Evolutionary conservation across 768 basidiomycete species (phyloP).

Genomic region (Clitopilus passeckerianus): DNA sequence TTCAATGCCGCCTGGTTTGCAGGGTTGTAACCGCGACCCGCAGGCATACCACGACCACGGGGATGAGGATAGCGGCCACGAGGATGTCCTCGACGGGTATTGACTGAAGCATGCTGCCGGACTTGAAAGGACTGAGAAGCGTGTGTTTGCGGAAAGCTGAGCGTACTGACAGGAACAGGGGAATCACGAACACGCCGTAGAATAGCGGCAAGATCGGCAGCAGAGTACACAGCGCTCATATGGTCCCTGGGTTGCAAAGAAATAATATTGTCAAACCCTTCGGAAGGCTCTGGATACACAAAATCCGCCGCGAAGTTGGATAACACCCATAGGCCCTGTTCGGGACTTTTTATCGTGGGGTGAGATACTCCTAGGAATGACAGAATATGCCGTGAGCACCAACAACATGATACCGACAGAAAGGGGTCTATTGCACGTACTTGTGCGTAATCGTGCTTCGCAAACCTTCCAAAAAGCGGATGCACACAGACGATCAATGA

Average conservation of each 20-base stretch:
- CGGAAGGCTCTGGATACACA: conserved; percentile 44
- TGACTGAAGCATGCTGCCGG: conserved; percentile 14
- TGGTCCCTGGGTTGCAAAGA: conserved; percentile 38
- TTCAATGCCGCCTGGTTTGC: conserved; percentile 3
- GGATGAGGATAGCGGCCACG: conserved; percentile 16
- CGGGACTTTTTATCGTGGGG: conserved; percentile 67
- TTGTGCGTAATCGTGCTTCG: neutral
- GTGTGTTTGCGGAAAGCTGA: conserved; percentile 7
- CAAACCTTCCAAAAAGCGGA: neutral
- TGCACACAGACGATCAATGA: neutral
- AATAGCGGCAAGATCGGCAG: conserved; percentile 44
- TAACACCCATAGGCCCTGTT: conserved; percentile 56
- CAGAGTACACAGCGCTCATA: conserved; percentile 40
- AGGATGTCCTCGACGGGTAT: conserved; percentile 16
- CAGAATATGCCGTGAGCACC: neutral
- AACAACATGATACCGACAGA: neutral
- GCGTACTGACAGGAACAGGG: conserved; percentile 19
- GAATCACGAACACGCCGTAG: conserved; percentile 47
- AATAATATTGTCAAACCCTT: conserved; percentile 64
- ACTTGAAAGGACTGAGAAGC: conserved; percentile 13
- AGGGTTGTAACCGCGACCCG: conserved; percentile 8
- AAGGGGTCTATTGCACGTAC: neutral
- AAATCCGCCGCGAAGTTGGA: conserved; percentile 62
- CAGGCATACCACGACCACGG: conserved; percentile 10
- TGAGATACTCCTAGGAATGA: conserved; percentile 53